These are phyloP conservation scores for Botrytis medusae DNA, from an alignment of 2,329 filamentous ascomycete genomes.

Conservation along the genomic window DNA sequence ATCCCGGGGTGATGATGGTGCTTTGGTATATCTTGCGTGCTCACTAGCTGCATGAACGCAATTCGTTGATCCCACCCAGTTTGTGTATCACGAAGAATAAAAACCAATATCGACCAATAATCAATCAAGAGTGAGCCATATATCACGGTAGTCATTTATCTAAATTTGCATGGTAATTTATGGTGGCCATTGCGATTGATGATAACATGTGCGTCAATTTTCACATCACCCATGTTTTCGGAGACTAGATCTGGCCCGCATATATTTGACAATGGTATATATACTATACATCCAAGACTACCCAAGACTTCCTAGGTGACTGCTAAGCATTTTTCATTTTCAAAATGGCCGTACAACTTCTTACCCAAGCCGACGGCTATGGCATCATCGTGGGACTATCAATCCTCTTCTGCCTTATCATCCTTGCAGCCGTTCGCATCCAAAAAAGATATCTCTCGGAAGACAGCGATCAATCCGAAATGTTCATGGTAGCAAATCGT, in stretches of 20 bases:
- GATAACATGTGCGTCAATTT: conserved; percentile 10
- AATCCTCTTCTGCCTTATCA: conserved; percentile 49
- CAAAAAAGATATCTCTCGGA: conserved; percentile 47
- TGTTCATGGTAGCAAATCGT: conserved; percentile 35
- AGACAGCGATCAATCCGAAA: conserved; percentile 47
- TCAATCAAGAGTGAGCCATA: not conserved
- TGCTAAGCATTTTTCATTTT: not conserved
- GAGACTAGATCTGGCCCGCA: not conserved
- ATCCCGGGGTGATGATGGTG: not conserved
- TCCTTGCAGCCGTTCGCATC: conserved; percentile 47
- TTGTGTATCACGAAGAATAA: not conserved
- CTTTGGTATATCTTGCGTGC: conserved; percentile 12
- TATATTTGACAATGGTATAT: not conserved
- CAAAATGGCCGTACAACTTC: not conserved
- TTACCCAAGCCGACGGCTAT: conserved; percentile 40
- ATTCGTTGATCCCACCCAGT: not conserved
- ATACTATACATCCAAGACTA: not conserved
- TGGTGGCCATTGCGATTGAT: not conserved
- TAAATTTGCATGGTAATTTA: not conserved
- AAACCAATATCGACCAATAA: not conserved
- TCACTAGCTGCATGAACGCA: not conserved
- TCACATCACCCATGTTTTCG: not conserved
- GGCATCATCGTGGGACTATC: conserved; percentile 51
- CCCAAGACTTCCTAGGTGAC: not conserved
- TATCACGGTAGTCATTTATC: not conserved